Base-by-base conservation (phyloP, 129 eudicot genomes). In the Arctium minus region DNA sequence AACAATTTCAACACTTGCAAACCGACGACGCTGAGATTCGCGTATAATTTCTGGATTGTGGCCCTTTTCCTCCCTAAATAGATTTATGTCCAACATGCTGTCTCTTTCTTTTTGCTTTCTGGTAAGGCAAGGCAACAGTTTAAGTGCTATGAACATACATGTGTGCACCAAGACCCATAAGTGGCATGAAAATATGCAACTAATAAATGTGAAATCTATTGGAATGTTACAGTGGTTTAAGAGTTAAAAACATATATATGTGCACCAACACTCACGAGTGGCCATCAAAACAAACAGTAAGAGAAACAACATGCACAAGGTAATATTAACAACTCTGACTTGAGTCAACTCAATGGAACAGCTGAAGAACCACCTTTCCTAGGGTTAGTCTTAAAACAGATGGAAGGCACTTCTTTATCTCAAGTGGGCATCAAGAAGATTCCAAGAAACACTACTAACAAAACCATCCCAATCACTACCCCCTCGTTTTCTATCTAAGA, bases 21-120 rank as follows among this genome's bases (percentile, higher is more conserved):
- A 90, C 17, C 98, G 91, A n/a, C 98, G 97, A 1, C 98, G 97
- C 82, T 89, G 95, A 12, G 95, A 94, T 68, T 94, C 98, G 1
- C 98, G 86, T n/a, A 94, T 86, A 71, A 89, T 89, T 77, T 94
- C 97, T 2, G 97, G 98, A 79, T 94, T 86, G 15, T 87, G 72
- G 8, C 97, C 97, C 82, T 94, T 94, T 56, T 94, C 97, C 76
- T 81, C 93, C 75, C 98, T 87, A 86, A 94, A 92, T 10, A 92
- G 86, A 80, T 92, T 94, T 3, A 94, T 89, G 88, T 94, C 98
- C 92, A 94, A 80, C 97, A 90, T 92, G 76, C 6, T 72, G 79
- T 22, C 65, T 48, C 70, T 17, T 46, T 38, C 79, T 72, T 48
- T 48, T 80, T 71, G 8, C 9, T 83, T 83, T 72, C 83, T 83